Evolutionary conservation across 2,329 filamentous ascomycete genomes (phyloP).

Genomic region (Elsinoe necatrix): DNA sequence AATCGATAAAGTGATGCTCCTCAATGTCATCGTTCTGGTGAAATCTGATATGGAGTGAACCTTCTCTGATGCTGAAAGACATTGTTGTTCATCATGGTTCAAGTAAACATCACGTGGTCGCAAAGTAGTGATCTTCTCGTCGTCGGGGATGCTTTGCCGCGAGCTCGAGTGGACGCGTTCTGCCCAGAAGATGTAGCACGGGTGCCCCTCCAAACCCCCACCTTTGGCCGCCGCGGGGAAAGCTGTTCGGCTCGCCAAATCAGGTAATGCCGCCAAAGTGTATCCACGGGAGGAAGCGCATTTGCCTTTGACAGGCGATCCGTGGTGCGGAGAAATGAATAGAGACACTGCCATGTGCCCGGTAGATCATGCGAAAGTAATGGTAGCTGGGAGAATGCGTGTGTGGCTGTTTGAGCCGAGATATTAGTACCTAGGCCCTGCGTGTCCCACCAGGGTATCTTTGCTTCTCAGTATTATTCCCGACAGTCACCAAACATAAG

Average conservation of each 20-base stretch:
- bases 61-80: neutral
- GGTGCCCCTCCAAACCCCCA: conserved; percentile 4
- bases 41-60: neutral
- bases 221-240: conserved; percentile 2
- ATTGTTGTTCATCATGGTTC: neutral
- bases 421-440: conserved; percentile 4
- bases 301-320: neutral
- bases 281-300: conserved; percentile 3
- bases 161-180: neutral
- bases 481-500: neutral
- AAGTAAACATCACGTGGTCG: neutral
- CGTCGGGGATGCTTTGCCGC: neutral
- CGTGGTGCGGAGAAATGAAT: conserved; percentile 4
- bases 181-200: neutral
- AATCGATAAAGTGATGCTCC: conserved; percentile 2
- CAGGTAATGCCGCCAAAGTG: neutral
- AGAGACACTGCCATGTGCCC: neutral
- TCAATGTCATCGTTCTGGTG: conserved; percentile 2
- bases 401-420: conserved; percentile 6
- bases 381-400: neutral
- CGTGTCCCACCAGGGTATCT: neutral
- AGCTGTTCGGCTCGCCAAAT: neutral
- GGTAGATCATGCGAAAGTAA: neutral
- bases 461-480: neutral
- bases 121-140: neutral